These are phyloP conservation scores for Avena eriantha DNA, from an alignment of 176 grass and related monocot species.

Conservation along the genomic window DNA sequence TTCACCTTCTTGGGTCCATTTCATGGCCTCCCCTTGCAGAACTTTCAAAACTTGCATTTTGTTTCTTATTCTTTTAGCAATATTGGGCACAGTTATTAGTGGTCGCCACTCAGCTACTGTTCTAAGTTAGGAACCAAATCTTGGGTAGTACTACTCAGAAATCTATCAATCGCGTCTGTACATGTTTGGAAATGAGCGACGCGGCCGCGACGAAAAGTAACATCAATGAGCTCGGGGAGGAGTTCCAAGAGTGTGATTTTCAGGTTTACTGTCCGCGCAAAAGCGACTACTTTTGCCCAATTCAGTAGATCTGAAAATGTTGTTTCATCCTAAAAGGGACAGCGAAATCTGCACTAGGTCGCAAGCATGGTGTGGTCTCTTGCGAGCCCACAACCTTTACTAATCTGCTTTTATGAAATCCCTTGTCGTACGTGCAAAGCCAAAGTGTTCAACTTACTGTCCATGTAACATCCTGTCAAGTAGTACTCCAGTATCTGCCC, in stretches of 20 bases:
- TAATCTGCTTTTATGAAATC: slow-evolving; percentile 36
- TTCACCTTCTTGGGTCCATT: slow-evolving; percentile 20
- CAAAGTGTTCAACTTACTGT: not conserved
- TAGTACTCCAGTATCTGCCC: not conserved
- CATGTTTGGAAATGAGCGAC: not conserved
- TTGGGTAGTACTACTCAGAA: not conserved
- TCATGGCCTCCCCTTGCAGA: not conserved
- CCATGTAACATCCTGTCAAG: not conserved
- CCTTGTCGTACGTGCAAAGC: slow-evolving; percentile 40
- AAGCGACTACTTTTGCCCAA: slow-evolving; percentile 12
- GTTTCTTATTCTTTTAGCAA: not conserved
- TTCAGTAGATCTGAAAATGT: slow-evolving; percentile 47
- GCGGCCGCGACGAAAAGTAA: not conserved
- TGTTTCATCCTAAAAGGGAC: slow-evolving; percentile 18
- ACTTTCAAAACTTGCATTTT: not conserved
- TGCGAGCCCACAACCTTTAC: slow-evolving; percentile 41
- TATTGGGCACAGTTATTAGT: not conserved
- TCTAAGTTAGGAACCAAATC: slow-evolving; percentile 21
- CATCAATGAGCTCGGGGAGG: not conserved
- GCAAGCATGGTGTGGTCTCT: not conserved
- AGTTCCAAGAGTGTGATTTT: not conserved
- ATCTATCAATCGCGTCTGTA: not conserved
- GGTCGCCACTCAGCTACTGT: not conserved
- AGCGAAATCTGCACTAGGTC: slow-evolving; percentile 4
- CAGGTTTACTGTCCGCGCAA: not conserved